Evolutionary conservation across 768 basidiomycete genomes (phyloP), one percentile per base, ranked within the genome.

Genomic region (Hypholoma sublateritium): DNA sequence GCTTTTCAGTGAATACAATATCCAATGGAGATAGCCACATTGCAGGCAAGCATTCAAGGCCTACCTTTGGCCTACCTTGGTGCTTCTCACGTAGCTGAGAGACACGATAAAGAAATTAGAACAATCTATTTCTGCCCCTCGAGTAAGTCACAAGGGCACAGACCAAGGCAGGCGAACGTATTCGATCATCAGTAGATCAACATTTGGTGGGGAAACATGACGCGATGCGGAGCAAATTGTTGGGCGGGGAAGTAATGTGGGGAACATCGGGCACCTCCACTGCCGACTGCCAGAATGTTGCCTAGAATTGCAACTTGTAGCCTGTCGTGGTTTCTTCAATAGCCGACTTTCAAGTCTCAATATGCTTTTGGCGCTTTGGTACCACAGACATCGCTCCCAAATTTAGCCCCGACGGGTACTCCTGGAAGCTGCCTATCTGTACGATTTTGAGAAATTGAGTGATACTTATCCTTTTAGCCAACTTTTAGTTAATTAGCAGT

Each of bases 151-250:
- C 43, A 53, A 32, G 53, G 21, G 3, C 28, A n/a, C 6, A 21
- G 39, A 41, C 39, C 39, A 41, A 41, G 39, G 11, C 7, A 41
- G 6, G 6, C n/a, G 11, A n/a, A n/a, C 17, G 8, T 17, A n/a
- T 17, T 45, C 16, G 28, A 34, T 7, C 34, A 53, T 45, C 43
- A 36, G 16, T 35, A 17, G 19, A 25, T 19, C 28, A 28, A 51
- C 43, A 44, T 24, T 35, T 34, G 53, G 56, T 58, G 50, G 56
- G 56, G 50, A 52, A 57, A 43, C 21, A 2, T 57, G 48, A 41
- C 42, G 22, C 21, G 44, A 37, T 53, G 32, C 32, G 43, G 53
- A 46, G 53, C 46, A 47, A 14, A 47, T 25, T 25, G 32, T 34
- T 36, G 13, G 13, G 16, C 39, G 22, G 6, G 25, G 19, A 47